Conservation (phyloP, 345 rosid genomes). For the Arabidopsis thaliana region DNA sequence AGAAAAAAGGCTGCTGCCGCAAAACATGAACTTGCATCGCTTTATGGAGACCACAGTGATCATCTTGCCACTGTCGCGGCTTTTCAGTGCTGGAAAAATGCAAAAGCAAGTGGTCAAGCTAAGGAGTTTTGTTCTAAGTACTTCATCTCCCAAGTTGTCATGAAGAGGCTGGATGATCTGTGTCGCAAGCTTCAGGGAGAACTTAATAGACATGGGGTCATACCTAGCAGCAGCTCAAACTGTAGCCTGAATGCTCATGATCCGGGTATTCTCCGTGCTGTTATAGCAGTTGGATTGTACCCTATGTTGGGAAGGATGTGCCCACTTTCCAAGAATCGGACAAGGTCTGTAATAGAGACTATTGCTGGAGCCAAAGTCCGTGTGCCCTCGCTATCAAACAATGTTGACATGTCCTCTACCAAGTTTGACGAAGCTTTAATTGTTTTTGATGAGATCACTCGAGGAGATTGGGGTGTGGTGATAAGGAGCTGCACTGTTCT, state of each 20-base stretch:
- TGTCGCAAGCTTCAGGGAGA: slow-evolving; percentile 60
- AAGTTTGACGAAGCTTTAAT: slow-evolving; percentile 54
- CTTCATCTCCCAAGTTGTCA: slow-evolving; percentile 55
- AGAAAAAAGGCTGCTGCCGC: slow-evolving; percentile 73
- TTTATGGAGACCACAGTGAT: slow-evolving; percentile 83
- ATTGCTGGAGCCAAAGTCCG: slow-evolving; percentile 71
- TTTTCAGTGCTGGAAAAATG: slow-evolving; percentile 78
- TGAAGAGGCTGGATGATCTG: slow-evolving; percentile 41
- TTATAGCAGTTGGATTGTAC: slow-evolving; percentile 86
- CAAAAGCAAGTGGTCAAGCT: slow-evolving; percentile 29
- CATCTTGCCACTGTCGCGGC: slow-evolving; percentile 90
- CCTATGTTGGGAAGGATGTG: slow-evolving; percentile 80
- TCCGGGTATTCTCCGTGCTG: slow-evolving; percentile 78
- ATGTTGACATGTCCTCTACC: slow-evolving; percentile 49
- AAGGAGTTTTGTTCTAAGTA: slow-evolving; percentile 67
- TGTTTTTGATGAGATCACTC: slow-evolving; percentile 85
- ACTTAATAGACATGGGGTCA: slow-evolving; percentile 63
- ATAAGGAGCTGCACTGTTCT: slow-evolving; percentile 68
- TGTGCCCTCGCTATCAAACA: slow-evolving; percentile 62
- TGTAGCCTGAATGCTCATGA: slow-evolving; percentile 69
- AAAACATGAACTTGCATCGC: slow-evolving; percentile 74
- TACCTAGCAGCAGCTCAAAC: slow-evolving; percentile 60
- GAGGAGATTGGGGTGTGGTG: slow-evolving; percentile 74
- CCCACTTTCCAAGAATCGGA: slow-evolving; percentile 50
- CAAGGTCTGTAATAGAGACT: slow-evolving; percentile 61